Evolutionary conservation across 495 filamentous ascomycete genomes (phyloP).

Genomic region (Cryomyces antarcticus): DNA sequence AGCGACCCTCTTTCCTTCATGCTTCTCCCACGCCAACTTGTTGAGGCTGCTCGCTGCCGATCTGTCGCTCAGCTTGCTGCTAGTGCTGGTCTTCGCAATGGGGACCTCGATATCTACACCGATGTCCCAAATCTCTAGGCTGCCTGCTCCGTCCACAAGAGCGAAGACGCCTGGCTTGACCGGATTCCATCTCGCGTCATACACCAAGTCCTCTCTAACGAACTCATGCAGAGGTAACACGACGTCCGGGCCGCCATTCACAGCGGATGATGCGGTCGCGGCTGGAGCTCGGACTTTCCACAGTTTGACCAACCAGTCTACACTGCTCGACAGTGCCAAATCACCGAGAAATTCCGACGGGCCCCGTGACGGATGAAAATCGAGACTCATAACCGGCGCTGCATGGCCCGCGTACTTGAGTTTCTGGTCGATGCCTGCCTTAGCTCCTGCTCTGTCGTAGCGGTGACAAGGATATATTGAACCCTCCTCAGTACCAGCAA

Average conservation of each 20-base stretch:
- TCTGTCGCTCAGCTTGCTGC: slow-evolving; percentile 32
- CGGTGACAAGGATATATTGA: slow-evolving; percentile 89
- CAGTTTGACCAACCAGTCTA: slow-evolving; percentile 94
- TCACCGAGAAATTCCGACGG: slow-evolving; percentile 79
- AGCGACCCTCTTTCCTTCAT: slow-evolving; percentile 67
- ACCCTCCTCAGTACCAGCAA: slow-evolving; percentile 91
- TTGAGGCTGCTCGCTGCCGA: slow-evolving; percentile 52
- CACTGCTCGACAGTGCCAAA: slow-evolving; percentile 60
- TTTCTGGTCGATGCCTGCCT: slow-evolving; percentile 76
- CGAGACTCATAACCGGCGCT: slow-evolving; percentile 85
- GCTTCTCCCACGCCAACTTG: slow-evolving; percentile 79
- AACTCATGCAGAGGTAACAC: slow-evolving; percentile 70
- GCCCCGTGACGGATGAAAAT: slow-evolving; percentile 83
- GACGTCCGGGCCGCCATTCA: slow-evolving; percentile 18
- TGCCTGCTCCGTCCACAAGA: slow-evolving; percentile 81
- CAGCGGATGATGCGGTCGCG: slow-evolving; percentile 31
- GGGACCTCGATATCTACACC: slow-evolving; percentile 84
- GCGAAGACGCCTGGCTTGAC: slow-evolving; percentile 83
- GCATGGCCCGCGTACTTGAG: slow-evolving; percentile 73
- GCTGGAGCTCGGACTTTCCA: slow-evolving; percentile 80
- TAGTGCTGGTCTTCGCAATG: slow-evolving; percentile 43
- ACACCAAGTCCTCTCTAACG: slow-evolving; percentile 82
- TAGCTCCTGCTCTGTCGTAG: slow-evolving; percentile 90
- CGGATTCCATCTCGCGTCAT: slow-evolving; percentile 87
- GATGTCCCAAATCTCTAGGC: slow-evolving; percentile 87